phyloP scores from a whole-genome alignment of 331 rosid genomes.

The Malus hybrid region DNA sequence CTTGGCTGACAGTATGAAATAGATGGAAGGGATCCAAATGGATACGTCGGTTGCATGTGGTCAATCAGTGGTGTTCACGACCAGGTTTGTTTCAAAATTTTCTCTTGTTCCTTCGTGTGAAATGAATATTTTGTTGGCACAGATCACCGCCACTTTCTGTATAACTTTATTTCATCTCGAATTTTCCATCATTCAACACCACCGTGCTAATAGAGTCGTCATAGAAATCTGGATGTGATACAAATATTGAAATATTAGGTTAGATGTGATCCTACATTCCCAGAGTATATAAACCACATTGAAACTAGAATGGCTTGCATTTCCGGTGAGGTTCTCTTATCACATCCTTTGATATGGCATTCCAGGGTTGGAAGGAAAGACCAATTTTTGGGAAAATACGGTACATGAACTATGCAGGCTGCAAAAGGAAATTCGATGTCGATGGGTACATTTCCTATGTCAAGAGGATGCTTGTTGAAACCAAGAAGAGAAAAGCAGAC shows the following conservation, averaged over 20 bases:
- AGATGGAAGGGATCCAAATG: constrained; percentile 93
- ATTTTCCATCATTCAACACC: no score
- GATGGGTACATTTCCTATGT: constrained; percentile 65
- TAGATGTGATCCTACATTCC: neutral
- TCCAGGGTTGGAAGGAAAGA: constrained; percentile 89
- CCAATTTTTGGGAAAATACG: constrained; percentile 87
- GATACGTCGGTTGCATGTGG: constrained; percentile 97
- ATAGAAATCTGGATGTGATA: neutral
- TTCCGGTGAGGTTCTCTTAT: neutral
- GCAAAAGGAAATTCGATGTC: constrained; percentile 91
- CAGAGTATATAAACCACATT: neutral
- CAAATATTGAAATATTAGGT: neutral
- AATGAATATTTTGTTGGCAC: no score
- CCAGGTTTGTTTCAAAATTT: constrained; percentile 50
- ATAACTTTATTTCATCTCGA: no score
- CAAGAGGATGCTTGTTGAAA: constrained; percentile 36
- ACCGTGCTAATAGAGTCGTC: no score
- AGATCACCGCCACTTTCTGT: no score
- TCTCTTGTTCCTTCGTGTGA: no score
- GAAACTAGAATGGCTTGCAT: neutral
- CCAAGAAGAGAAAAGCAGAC: constrained; percentile 64
- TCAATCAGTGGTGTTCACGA: constrained; percentile 90
- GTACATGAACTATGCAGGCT: constrained; percentile 85
- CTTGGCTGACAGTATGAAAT: constrained; percentile 62
- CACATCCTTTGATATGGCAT: neutral